Base-by-base conservation (phyloP, 2,329 filamentous ascomycete species). In the Domatiomyces catenatus region DNA sequence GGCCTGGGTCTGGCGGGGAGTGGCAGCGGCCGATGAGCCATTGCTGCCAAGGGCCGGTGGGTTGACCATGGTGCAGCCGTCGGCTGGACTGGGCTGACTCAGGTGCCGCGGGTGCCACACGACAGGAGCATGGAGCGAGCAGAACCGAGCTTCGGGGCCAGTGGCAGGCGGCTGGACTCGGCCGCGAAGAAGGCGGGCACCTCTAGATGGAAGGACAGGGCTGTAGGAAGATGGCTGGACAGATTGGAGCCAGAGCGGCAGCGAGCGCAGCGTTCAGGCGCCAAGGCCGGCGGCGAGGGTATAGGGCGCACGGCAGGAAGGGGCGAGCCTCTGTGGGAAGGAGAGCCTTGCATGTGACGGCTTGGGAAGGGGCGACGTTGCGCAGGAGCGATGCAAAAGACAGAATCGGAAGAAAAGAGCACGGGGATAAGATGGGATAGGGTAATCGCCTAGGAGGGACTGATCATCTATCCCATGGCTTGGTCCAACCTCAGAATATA, bases 41-140 rank as follows among this genome's bases (percentile, higher is more conserved):
- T 52, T 28, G 28, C 50, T 57, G 48, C 55, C 57, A 42, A 46
- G 54, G 15, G 55, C 51, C 17, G 60, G 59, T 50, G 57, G 56
- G 48, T 50, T 54, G 42, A 60, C 58, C 60, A 59, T 59, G 52
- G 42, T 47, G 44, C 42, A 15, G 32, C 36, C 44, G 20, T 28
- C 17, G 15, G 32, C 32, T 39, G 3, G 32, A 15, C 32, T 39
- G 10, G 15, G 32, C 10, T 39, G 32, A 39, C 32, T 39, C 32
- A 39, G 32, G 32, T 39, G 32, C 32, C 32, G 32, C 32, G 15
- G 32, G 32, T 39, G 32, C 32, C 32, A 39, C 32, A 39, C 32
- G 10, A 39, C 32, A 39, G 10, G 10, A 39, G 10, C 32, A 39
- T 39, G 32, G 32, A 39, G 32, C 10, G 12, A 12, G 10, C 32